These are phyloP conservation scores for Linaria vulgaris DNA, from an alignment of 257 asterid species.

Conservation along the genomic window DNA sequence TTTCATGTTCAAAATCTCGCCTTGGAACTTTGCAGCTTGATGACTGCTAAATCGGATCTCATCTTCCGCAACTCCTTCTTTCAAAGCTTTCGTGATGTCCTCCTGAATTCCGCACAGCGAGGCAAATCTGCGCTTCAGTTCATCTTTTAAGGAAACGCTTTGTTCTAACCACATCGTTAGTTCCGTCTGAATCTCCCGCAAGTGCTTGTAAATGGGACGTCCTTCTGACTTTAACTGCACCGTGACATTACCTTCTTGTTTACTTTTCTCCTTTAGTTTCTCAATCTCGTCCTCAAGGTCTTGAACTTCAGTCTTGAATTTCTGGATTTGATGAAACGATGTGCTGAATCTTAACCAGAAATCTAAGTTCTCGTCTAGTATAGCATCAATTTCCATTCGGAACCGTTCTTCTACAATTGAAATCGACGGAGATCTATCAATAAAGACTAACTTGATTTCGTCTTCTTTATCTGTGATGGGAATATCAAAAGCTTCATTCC, in stretches of 20 bases:
- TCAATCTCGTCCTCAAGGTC: slow-evolving; percentile 65
- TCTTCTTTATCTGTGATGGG: slow-evolving; percentile 31
- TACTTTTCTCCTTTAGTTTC: slow-evolving; percentile 54
- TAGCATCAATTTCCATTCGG: slow-evolving; percentile 62
- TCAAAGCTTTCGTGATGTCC: slow-evolving; percentile 44
- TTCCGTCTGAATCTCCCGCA: slow-evolving; percentile 49
- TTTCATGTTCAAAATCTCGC: slow-evolving; percentile 60
- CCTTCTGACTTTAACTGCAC: slow-evolving; percentile 43
- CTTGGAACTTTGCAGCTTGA: slow-evolving; percentile 68
- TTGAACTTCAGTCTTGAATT: slow-evolving; percentile 66
- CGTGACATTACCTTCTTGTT: slow-evolving; percentile 42
- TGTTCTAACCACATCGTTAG: slow-evolving; percentile 46
- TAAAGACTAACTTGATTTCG: slow-evolving; percentile 29
- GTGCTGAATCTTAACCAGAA: slow-evolving; percentile 97
- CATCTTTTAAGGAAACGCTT: slow-evolving; percentile 43
- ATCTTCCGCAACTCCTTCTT: slow-evolving; percentile 48
- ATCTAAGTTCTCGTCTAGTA: slow-evolving; percentile 81
- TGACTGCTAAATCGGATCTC: slow-evolving; percentile 52
- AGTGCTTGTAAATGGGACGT: slow-evolving; percentile 53
- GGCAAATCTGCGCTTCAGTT: slow-evolving; percentile 37
- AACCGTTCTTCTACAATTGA: slow-evolving; percentile 73
- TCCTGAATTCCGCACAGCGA: slow-evolving; percentile 49
- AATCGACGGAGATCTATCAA: slow-evolving; percentile 28
- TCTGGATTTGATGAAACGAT: slow-evolving; percentile 77
- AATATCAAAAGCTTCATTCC: neutral